Conservation (phyloP, 768 basidiomycete species). For the Psilocybe sp. region DNA sequence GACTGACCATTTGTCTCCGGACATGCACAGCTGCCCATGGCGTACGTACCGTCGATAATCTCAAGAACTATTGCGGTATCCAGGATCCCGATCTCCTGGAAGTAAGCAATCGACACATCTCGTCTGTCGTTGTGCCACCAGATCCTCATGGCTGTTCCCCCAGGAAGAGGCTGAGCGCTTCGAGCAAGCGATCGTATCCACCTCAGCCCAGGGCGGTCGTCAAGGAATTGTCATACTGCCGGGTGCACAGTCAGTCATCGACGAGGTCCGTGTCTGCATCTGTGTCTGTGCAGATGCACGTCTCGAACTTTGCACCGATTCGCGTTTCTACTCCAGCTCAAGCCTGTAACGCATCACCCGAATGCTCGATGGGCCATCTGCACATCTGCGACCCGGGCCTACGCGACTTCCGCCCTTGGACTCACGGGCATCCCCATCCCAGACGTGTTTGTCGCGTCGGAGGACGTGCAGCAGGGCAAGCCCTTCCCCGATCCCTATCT, state of each 20-base stretch:
- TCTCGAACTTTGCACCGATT: conserved; percentile 4
- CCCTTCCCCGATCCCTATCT: conserved; percentile 91
- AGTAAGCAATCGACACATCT: conserved; percentile 34
- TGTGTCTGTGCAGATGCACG: neutral
- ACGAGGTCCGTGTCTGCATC: conserved; percentile 47
- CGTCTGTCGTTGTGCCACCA: neutral
- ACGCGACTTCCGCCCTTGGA: conserved; percentile 70
- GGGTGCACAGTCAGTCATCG: conserved; percentile 61
- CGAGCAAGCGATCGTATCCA: conserved; percentile 73
- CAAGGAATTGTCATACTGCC: conserved; percentile 69
- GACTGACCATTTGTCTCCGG: conserved; percentile 6
- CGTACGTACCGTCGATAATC: conserved; percentile 80
- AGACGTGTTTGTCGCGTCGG: conserved; percentile 76
- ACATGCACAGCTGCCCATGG: conserved; percentile 66
- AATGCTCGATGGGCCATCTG: conserved; percentile 84
- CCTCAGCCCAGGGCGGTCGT: conserved; percentile 50
- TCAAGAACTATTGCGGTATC: conserved; percentile 68
- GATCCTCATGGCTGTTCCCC: conserved; percentile 13
- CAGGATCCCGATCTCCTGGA: conserved; percentile 65
- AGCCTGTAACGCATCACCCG: conserved; percentile 34
- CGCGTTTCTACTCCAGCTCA: conserved; percentile 29
- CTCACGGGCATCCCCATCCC: conserved; percentile 67
- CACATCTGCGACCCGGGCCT: conserved; percentile 77
- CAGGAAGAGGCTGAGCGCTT: conserved; percentile 76
- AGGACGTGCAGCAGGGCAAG: conserved; percentile 82